Conservation (phyloP, 306 rosid species). For the Vigna radiata region DNA sequence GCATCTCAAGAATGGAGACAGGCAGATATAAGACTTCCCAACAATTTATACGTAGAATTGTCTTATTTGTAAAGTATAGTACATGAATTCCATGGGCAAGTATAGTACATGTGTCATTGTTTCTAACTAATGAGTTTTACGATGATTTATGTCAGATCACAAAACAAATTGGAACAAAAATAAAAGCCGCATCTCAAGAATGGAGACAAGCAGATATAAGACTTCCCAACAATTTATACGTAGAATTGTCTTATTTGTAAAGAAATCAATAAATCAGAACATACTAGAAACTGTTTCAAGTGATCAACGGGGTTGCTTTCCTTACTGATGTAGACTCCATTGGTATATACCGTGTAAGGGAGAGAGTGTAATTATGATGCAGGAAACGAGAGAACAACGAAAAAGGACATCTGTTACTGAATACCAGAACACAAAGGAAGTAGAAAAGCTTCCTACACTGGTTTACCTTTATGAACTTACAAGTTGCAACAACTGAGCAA, state of each 20-base stretch:
- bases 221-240: too few relatives aligned
- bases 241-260: background rate
- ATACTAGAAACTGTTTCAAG: background rate
- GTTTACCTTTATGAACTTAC: background rate
- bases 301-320: background rate
- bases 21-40: too few relatives aligned
- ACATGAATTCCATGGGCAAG: conserved; percentile 1
- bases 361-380: background rate
- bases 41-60: background rate
- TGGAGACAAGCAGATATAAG: too few relatives aligned
- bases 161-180: too few relatives aligned
- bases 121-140: conserved; percentile 14
- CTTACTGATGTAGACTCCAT: conserved; percentile 2
- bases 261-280: conserved; percentile 1
- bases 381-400: background rate
- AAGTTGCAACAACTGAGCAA: background rate
- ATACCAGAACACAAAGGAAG: background rate
- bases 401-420: background rate
- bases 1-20: too few relatives aligned
- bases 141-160: background rate
- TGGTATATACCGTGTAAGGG: background rate
- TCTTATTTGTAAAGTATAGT: background rate
- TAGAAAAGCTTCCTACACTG: background rate
- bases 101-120: background rate
- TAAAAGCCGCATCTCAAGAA: too few relatives aligned